Evolutionary conservation across 768 basidiomycete genomes (phyloP).

Genomic region (Leccinum ochraceum): DNA sequence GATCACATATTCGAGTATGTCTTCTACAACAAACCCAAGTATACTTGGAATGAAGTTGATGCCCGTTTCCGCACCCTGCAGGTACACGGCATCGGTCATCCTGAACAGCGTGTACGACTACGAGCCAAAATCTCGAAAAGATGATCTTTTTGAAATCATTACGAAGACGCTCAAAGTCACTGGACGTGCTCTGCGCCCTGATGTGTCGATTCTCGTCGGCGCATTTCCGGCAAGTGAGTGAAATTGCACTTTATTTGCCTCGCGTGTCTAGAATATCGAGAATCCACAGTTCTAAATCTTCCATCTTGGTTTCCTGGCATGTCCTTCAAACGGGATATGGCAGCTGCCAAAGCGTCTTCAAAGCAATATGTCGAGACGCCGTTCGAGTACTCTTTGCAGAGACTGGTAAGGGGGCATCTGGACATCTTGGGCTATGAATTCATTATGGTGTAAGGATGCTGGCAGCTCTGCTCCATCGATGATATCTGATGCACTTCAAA

Average conservation of each 20-base stretch:
- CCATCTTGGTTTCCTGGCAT: constrained; percentile 28
- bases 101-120: constrained; percentile 24
- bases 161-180: constrained; percentile 6
- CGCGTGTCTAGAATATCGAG: background rate
- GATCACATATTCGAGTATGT: constrained; percentile 37
- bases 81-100: constrained; percentile 25
- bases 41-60: background rate
- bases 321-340: constrained; percentile 27
- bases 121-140: constrained; percentile 11
- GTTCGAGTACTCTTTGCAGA: constrained; percentile 18
- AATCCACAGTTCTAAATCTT: constrained; percentile 17
- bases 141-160: constrained; percentile 17
- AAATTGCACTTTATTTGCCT: background rate
- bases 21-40: background rate
- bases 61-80: background rate
- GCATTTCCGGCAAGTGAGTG: constrained; percentile 21
- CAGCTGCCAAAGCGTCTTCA: constrained; percentile 10
- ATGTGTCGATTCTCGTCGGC: constrained; percentile 18
- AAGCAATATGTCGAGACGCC: constrained; percentile 19
- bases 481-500: constrained; percentile 21
- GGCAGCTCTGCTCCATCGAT: constrained; percentile 16
- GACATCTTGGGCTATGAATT: background rate
- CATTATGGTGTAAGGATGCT: constrained; percentile 8
- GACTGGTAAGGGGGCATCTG: constrained; percentile 13
- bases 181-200: constrained; percentile 17